Base-by-base conservation (phyloP, 2,329 filamentous ascomycete genomes). In the Pseudogymnoascus sp. region DNA sequence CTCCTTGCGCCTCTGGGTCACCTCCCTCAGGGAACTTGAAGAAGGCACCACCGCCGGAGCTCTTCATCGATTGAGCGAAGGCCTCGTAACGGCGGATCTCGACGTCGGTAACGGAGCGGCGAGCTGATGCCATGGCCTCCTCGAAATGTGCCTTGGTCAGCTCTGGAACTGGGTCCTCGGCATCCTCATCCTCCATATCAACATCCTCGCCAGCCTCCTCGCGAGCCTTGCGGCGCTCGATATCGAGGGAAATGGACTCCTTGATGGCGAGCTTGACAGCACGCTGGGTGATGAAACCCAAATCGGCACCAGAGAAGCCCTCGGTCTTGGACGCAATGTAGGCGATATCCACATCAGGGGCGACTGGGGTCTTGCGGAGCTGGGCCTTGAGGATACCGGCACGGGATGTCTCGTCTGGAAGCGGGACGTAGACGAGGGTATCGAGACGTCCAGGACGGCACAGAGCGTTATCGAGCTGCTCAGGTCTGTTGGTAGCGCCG, bases 241-340 rank as follows among this genome's bases (percentile, higher is more conserved):
- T 98, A 67, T 98, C 93, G 57, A 84, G 76, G 16, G 87, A 82
- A 72, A 99, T 99, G 31, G 93, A 88, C 81, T 99, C 89, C 85
- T 99, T 99, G 82, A 99, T 99, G 72, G 95, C 95, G 74, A 98
- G 88, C 87, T 99, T 99, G 83, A 96, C 95, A 63, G 95, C 95
- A 77, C 95, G 92, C 82, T 99, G 95, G 23, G 95, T 97, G 76
- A 99, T 93, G 82, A 98, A 99, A 68, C 95, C 95, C 77, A 99
- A 85, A 90, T 99, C 95, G 74, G 95, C 95, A 93, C 95, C 95
- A 64, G 95, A 98, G 86, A 98, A 99, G 68, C 95, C 95, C 80
- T 99, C 92, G 5, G 95, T 99, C 85, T 96, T 96, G 79, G 88
- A 89, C 63, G 95, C 93, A 75, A 99, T 98, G 83, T 87, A 98